Evolutionary conservation across 1,284 basidiomycete genomes (phyloP), one percentile per base, ranked within the genome.

Genomic region (Pseudozyma thailandica): DNA sequence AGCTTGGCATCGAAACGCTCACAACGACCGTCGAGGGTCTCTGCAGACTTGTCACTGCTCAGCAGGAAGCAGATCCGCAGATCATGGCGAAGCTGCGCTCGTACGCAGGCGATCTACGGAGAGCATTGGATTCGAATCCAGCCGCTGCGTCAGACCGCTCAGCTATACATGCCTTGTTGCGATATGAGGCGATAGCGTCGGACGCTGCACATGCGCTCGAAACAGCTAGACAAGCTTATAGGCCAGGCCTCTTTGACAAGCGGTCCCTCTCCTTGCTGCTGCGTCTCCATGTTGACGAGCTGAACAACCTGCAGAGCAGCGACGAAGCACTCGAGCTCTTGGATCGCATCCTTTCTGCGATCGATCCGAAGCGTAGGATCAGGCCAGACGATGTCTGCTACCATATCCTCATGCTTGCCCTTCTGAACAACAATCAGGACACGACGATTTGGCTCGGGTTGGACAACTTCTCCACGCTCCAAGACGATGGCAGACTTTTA

Each of bases 271-370:
- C 39, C 4, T 20, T 56, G 20, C 50, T 78, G 23, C 38, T 73
- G 15, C 57, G 57, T 1, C 38, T 56, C 10, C 70, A 72, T 26
- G 18, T 27, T 1, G 46, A 60, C 12, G 58, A 64, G 50, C 49
- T 62, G 10, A 52, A 47, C 13, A 49, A 58, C 13, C 37, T 72
- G 0, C 49, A 65, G 28, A 69, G 58, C 27, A 74, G 76, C 50
- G 76, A 78, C 48, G 76, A 74, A 21, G 74, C 74, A 13, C 53
- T 78, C 13, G 55, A 48, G 18, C 46, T 75, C 4, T 20, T 78
- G 23, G 54, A 65, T 9, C 27, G 43, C 8, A 38, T 77, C 15
- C 41, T 37, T 9, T 21, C 35, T 1, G 43, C 50, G 2, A 53
- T 66, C 30, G 58, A 62, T 30, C 47, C 72, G 1, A 41, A 16